phyloP scores from a whole-genome alignment of 1,284 basidiomycete species.

The Rhodofomes roseus region DNA sequence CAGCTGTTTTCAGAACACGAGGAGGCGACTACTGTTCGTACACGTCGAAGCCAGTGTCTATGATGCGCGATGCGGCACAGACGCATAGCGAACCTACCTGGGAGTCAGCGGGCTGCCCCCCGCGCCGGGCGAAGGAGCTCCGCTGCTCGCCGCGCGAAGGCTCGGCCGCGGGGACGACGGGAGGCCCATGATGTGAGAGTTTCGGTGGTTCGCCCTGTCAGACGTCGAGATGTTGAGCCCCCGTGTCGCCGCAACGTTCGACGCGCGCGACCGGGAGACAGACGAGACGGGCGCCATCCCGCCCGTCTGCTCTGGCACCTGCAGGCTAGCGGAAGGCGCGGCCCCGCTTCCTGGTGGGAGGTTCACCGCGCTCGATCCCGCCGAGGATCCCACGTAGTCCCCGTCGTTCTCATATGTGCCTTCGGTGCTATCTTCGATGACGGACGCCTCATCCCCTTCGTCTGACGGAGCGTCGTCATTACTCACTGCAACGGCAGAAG shows the following conservation, averaged over 20 bases:
- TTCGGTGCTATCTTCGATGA: conserved; percentile 69
- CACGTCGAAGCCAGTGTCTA: neutral
- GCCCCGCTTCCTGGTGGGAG: conserved; percentile 9
- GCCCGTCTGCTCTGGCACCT: conserved; percentile 14
- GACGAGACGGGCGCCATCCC: conserved; percentile 12
- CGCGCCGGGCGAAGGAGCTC: conserved; percentile 12
- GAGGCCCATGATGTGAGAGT: conserved; percentile 59
- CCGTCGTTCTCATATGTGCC: conserved; percentile 55
- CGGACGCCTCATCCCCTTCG: conserved; percentile 62
- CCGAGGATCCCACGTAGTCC: conserved; percentile 45
- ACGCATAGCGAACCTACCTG: conserved; percentile 12
- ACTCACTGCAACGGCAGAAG: conserved; percentile 39
- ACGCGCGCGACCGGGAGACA: conserved; percentile 45
- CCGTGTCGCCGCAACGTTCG: conserved; percentile 59
- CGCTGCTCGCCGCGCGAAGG: conserved; percentile 8
- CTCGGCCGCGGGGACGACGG: conserved; percentile 30
- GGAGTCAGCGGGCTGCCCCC: conserved; percentile 13
- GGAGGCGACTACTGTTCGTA: neutral
- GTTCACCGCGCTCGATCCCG: conserved; percentile 39
- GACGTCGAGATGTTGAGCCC: conserved; percentile 62
- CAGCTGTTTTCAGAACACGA: neutral
- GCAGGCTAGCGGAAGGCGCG: conserved; percentile 12
- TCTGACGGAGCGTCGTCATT: conserved; percentile 56
- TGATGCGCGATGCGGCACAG: conserved; percentile 2
- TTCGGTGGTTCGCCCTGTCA: conserved; percentile 51